These are phyloP conservation scores for Pleurotus pulmonarius DNA, from an alignment of 768 basidiomycete species.

Conservation along the genomic window DNA sequence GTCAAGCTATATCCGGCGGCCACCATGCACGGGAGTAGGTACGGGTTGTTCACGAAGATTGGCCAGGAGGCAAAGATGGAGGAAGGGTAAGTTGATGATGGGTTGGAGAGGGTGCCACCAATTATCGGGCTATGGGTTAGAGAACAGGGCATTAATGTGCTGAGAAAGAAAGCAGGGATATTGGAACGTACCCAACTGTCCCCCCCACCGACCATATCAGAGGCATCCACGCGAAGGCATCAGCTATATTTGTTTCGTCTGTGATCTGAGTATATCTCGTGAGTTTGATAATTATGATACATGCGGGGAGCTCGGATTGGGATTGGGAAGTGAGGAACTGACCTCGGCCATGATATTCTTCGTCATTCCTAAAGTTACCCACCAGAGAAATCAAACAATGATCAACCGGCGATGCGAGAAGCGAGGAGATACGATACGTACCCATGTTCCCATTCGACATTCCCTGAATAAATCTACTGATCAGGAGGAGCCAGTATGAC, in stretches of 20 bases:
- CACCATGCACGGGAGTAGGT: conserved; percentile 31
- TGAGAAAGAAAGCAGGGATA: background rate
- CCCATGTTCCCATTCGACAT: conserved; percentile 40
- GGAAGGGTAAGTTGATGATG: conserved; percentile 22
- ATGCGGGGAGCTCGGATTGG: background rate
- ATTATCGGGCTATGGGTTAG: conserved; percentile 18
- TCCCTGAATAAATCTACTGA: conserved; percentile 26
- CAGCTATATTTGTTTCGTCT: conserved; percentile 18
- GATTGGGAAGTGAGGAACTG: background rate
- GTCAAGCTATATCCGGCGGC: conserved; percentile 19
- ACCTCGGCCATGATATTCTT: conserved; percentile 21
- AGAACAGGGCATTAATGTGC: background rate
- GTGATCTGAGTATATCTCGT: conserved; percentile 9
- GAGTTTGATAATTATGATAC: background rate
- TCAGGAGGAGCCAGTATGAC: conserved; percentile 25
- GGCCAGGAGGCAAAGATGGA: conserved; percentile 15
- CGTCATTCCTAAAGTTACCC: conserved; percentile 12
- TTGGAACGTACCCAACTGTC: conserved; percentile 1
- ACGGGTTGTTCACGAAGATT: conserved; percentile 25
- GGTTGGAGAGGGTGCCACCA: conserved; percentile 29
- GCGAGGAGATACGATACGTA: background rate
- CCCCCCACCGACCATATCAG: conserved; percentile 18
- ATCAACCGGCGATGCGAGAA: background rate
- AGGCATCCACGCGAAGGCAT: conserved; percentile 21
- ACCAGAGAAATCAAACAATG: background rate